Conservation (phyloP, 2,329 filamentous ascomycete genomes). For the Sphaerulina populicola region DNA sequence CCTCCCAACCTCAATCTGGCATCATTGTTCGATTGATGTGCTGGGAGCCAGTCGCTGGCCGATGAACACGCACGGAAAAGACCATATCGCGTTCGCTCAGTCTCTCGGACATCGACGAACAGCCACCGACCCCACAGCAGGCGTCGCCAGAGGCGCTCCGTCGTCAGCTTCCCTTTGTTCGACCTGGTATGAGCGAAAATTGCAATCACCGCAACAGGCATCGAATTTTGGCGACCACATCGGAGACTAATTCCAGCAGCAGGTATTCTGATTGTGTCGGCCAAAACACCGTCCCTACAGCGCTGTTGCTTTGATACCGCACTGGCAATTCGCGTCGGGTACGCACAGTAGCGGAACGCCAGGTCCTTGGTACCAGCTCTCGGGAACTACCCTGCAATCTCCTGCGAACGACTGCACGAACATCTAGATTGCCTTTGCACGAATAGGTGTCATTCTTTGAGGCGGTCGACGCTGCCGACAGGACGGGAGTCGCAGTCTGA, state of each 20-base stretch:
- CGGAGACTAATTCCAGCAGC: conserved; percentile 19
- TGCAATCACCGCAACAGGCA: conserved; percentile 17
- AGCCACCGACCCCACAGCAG: conserved; percentile 19
- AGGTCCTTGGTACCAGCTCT: conserved; percentile 27
- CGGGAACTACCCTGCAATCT: conserved; percentile 33
- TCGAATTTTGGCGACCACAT: conserved; percentile 14
- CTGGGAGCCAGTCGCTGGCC: conserved; percentile 11
- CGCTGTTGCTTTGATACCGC: conserved; percentile 25
- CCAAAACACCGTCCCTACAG: conserved; percentile 26
- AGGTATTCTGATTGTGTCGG: conserved; percentile 20
- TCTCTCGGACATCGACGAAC: conserved; percentile 21
- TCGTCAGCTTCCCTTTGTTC: conserved; percentile 22
- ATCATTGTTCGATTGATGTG: conserved; percentile 16
- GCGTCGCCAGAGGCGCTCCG: conserved; percentile 18
- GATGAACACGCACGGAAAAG: conserved; percentile 8
- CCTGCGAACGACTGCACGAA: conserved; percentile 33
- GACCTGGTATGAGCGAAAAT: conserved; percentile 20
- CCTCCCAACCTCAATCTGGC: conserved; percentile 14
- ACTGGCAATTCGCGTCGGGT: conserved; percentile 25
- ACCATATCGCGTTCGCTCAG: conserved; percentile 15
- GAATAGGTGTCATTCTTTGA: conserved; percentile 20
- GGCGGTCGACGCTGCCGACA: conserved; percentile 15
- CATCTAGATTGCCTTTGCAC: conserved; percentile 20
- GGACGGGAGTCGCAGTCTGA: conserved; percentile 21
- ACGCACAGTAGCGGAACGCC: conserved; percentile 29